A percentile compares a stretch with the other conserved stretches of the same genome.
phyloP scores from a whole-genome alignment of 2,329 filamentous ascomycete genomes.

The Zymoseptoria tritici region DNA sequence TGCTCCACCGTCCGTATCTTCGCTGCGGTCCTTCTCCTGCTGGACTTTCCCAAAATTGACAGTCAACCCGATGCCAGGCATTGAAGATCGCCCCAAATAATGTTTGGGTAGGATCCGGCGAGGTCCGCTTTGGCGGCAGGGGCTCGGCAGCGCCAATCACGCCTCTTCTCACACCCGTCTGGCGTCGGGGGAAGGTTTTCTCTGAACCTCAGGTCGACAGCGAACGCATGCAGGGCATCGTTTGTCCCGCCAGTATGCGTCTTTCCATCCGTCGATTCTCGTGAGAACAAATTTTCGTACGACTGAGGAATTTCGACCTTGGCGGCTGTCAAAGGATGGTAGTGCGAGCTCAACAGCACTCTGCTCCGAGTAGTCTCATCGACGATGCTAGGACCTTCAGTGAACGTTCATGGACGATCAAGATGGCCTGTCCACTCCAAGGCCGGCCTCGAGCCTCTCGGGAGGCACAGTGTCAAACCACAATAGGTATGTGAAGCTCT shows the following conservation, averaged over 20 bases:
- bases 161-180: neutral
- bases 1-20: slow-evolving; percentile 1
- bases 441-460: slow-evolving; percentile 22
- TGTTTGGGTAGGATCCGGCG: neutral
- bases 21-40: neutral
- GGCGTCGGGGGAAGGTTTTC: slow-evolving; percentile 1
- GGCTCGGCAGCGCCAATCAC: neutral
- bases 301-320: neutral
- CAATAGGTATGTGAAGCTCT: neutral
- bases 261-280: neutral
- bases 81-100: neutral
- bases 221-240: neutral
- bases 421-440: slow-evolving; percentile 20
- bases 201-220: neutral
- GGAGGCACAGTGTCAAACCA: slow-evolving; percentile 8
- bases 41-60: neutral
- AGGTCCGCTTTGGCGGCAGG: neutral
- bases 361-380: slow-evolving; percentile 1
- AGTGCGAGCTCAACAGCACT: slow-evolving; percentile 1
- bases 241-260: slow-evolving; percentile 6
- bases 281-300: neutral
- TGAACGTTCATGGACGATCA: slow-evolving; percentile 22
- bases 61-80: neutral
- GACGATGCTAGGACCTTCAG: slow-evolving; percentile 4
- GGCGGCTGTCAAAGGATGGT: neutral